Evolutionary conservation across 2,329 filamentous ascomycete species (phyloP), one percentile per base, ranked within the genome.

Genomic region (Neoascochyta sp.): DNA sequence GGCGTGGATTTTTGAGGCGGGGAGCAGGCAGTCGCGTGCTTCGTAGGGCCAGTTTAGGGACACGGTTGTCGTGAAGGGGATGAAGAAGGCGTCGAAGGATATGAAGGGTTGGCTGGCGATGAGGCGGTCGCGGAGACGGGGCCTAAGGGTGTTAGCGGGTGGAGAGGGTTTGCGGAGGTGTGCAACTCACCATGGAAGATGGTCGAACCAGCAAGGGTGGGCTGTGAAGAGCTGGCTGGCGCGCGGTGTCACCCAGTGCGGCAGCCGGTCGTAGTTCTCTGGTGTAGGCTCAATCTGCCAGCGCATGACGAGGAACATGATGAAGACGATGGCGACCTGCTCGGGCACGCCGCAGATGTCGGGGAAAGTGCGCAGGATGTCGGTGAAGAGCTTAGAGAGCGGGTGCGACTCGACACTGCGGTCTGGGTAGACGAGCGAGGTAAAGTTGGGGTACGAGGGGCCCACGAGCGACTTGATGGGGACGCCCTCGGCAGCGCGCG

Each of bases 21-120:
- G 69, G 15, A 74, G 65, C 15, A 95, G 67, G 19, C 80, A 78
- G 46, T 88, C 81, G 0, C 76, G 78, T 1, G 79, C 73, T 33
- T 86, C 81, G 53, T 93, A 90, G 0, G 83, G 83, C 88, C 88
- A 95, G 46, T 89, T 92, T 10, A 95, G 62, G 15, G 74, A 79
- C 14, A 95, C 54, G 0, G 81, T 88, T 1, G 74, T 77, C 1
- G 85, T 92, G 59, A 81, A 94, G 0, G 85, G 83, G 11, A 90
- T 76, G 58, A 90, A 92, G 68, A 89, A 93, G 46, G 83, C 76
- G 34, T 89, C 82, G 50, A 93, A 90, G 0, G 76, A 69, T 33
- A 80, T 81, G 22, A 73, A 66, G 4, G 66, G 61, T 20, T 76
- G 74, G 0, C 69, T 60, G 14, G 67, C 60, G 14, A 80, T 69